phyloP scores from a whole-genome alignment of 495 filamentous ascomycete species.

The Aspergillus panamensis region DNA sequence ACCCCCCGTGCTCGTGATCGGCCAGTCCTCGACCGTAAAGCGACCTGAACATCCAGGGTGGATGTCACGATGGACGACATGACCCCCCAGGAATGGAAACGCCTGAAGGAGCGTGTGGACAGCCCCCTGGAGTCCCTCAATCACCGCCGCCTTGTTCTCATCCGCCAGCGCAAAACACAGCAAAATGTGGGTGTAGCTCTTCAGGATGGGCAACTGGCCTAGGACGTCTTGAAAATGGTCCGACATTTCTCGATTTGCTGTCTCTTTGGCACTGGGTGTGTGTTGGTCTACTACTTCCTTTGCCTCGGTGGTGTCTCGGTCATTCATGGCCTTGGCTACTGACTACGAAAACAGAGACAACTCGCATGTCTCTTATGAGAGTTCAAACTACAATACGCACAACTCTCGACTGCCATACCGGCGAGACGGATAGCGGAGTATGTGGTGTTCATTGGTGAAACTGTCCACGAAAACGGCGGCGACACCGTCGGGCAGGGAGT shows the following conservation, averaged over 20 bases:
- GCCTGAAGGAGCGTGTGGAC: constrained; percentile 21
- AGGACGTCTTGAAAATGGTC: constrained; percentile 29
- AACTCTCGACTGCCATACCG: background rate
- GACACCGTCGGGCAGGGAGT: background rate
- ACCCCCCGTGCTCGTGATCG: background rate
- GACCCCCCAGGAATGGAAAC: constrained; percentile 33
- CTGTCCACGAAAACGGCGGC: background rate
- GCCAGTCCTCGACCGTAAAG: constrained; percentile 23
- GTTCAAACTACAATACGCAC: background rate
- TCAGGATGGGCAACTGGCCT: constrained; percentile 39
- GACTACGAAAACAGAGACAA: background rate
- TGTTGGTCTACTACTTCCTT: no score
- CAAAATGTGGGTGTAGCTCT: constrained; percentile 38
- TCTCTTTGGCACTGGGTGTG: no score
- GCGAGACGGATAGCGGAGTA: background rate
- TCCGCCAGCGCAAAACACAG: constrained; percentile 27
- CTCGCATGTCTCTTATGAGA: background rate
- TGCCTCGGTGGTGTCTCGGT: no score
- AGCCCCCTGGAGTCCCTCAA: constrained; percentile 26
- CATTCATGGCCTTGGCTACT: background rate
- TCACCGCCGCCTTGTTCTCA: constrained; percentile 13
- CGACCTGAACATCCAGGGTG: constrained; percentile 25
- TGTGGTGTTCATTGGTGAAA: background rate
- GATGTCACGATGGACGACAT: constrained; percentile 28
- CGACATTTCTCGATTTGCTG: background rate